Conservation (phyloP, 2,329 filamentous ascomycete species). For the Fusarium floridanum region DNA sequence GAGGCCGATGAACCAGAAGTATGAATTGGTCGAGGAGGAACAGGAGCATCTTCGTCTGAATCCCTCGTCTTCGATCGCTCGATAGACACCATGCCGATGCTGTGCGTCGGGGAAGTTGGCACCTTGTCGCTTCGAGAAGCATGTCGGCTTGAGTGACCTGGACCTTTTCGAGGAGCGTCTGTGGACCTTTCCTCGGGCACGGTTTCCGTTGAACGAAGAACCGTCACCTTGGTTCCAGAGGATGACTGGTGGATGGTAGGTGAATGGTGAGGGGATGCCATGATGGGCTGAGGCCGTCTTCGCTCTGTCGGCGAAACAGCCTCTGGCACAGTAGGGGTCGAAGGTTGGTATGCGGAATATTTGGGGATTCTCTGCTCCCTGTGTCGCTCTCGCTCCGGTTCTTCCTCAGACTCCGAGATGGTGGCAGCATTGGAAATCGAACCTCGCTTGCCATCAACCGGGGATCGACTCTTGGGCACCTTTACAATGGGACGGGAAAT, state of each 20-base stretch:
- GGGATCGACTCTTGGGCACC: constrained; percentile 47
- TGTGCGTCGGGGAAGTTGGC: constrained; percentile 46
- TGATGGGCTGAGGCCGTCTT: constrained; percentile 36
- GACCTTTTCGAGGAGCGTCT: constrained; percentile 52
- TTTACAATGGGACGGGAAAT: constrained; percentile 40
- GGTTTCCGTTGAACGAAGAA: constrained; percentile 49
- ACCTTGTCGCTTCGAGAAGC: constrained; percentile 35
- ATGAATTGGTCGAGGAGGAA: constrained; percentile 55
- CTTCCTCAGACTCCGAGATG: constrained; percentile 62
- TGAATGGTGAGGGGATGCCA: constrained; percentile 26
- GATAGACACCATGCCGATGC: constrained; percentile 56
- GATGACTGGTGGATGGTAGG: constrained; percentile 38
- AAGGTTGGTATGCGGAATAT: constrained; percentile 42
- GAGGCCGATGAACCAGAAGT: constrained; percentile 66
- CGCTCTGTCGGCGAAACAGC: constrained; percentile 28
- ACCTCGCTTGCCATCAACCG: constrained; percentile 49
- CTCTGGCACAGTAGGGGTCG: constrained; percentile 44
- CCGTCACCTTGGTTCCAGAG: constrained; percentile 52
- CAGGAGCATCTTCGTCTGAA: constrained; percentile 50
- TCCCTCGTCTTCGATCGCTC: constrained; percentile 54
- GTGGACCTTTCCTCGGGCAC: constrained; percentile 50
- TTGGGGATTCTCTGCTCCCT: constrained; percentile 38
- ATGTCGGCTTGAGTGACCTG: constrained; percentile 43
- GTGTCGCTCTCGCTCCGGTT: constrained; percentile 35
- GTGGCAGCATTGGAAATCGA: constrained; percentile 48